Base-by-base conservation (phyloP, 257 asterid species). In the Solanum pimpinellifolium region DNA sequence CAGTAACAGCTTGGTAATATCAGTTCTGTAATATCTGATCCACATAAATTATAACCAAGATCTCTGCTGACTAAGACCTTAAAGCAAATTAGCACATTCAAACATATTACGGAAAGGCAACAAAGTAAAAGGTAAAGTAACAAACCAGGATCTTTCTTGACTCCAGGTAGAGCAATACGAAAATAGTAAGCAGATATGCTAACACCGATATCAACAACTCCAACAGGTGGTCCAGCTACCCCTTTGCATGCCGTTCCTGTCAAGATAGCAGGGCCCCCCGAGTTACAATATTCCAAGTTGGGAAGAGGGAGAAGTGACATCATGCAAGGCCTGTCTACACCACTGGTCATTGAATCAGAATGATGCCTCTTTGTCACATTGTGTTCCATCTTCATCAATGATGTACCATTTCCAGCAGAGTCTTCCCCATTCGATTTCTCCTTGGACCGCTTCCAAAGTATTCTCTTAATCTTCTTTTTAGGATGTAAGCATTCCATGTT, bases 151-250 rank as follows among this genome's bases (percentile, higher is more conserved):
- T 95, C 98, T 86, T 93, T 93, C 92, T 91, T 95, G 87, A 95
- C 98, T 88, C 99, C 99, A 82, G 99, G 99, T 87, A 95, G 89
- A 92, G 99, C 94, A 69, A 95, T 86, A 88, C 97, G 94, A 83
- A 96, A 96, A 86, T 94, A 95, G 88, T 94, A 96, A 0, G 99
- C 94, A 1, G 90, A 90, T 90, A 88, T 78, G 90, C 95, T 90
- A 27, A 87, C 92, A 68, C 98, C 99, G 74, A 94, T 89, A 87
- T 96, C 98, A 33, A 94, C 92, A 31, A 91, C 90, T 56, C 98
- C 99, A 41, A 96, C 89, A 5, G 97, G 94, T 33, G 99, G 96
- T 69, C 95, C 99, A 27, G 88, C 88, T 33, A 84, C 89, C 9
- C 88, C 95, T 89, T 76, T 85, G 85, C 90, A 47, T 75, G 95